Evolutionary conservation across 2,329 filamentous ascomycete genomes (phyloP), one percentile per base, ranked within the genome.

Genomic region (Mycogone perniciosa): DNA sequence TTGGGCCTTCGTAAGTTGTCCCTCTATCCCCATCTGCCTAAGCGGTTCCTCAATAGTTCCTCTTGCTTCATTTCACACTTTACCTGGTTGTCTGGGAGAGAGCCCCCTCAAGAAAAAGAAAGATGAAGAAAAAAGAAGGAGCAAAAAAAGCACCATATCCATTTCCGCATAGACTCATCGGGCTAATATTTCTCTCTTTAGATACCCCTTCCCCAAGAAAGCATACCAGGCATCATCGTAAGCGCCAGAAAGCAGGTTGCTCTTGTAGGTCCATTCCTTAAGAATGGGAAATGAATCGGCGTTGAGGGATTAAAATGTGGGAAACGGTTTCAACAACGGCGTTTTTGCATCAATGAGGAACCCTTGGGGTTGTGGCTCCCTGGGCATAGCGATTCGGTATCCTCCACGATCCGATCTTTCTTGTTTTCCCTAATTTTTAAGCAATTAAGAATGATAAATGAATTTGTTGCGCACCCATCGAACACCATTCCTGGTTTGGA

Each of bases 1-100:
- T 96, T 62, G 93, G 93, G 63, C 91, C 92, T 73, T 93, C 90
- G 86, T 97, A 86, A 79, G 88, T 87, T 57, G 31, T 42, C 29
- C 30, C 9, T 31, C 43, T 29, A 31, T 5, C 31, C 10, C 31
- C 31, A n/a, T 35, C 7, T n/a, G 13, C 13, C 9, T 39, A 11
- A 20, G 20, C 20, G 20, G 20, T 20, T 20, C 20, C 20, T 20
- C 37, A 7, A 39, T 29, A 39, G 6, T 46, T 5, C 7, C 8
- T 9, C 31, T 5, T 38, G n/a, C 26, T 30, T 43, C 41, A 31
- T 11, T 38, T 38, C 35, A 20, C 20, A 20, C 35, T 38, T 3
- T 9, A 38, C 35, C 35, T 38, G 20, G 20, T 3, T 20, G 20
- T 20, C 20, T 20, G 20, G 20, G 20, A 20, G 20, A 20, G 20